Evolutionary conservation across 352 stramenopile species (phyloP).

Genomic region (Phytophthora citricola): DNA sequence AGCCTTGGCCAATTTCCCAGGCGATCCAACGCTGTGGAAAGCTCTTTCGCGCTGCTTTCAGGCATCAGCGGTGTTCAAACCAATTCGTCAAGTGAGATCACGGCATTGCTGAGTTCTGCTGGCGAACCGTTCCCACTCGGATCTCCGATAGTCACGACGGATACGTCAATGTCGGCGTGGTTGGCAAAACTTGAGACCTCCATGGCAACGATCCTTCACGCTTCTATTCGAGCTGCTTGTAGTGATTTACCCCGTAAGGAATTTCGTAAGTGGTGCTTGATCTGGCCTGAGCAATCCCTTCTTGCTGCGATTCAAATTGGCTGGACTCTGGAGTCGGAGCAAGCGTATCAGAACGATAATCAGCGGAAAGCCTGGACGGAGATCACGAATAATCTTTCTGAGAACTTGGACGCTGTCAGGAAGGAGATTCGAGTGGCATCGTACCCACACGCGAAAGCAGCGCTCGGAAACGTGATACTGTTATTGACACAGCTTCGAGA

Average conservation of each 20-base stretch:
- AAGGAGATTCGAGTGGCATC: slow-evolving; percentile 63
- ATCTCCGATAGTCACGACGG: slow-evolving; percentile 51
- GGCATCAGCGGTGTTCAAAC: slow-evolving; percentile 54
- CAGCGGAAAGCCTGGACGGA: slow-evolving; percentile 42
- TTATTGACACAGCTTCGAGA: slow-evolving; percentile 62
- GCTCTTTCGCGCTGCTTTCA: slow-evolving; percentile 63
- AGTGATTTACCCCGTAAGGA: slow-evolving; percentile 76
- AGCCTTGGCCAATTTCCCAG: slow-evolving; percentile 20
- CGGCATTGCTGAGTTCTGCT: slow-evolving; percentile 50
- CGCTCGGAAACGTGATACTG: slow-evolving; percentile 57
- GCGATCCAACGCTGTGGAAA: slow-evolving; percentile 47
- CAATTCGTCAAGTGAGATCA: slow-evolving; percentile 64
- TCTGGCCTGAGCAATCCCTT: slow-evolving; percentile 82
- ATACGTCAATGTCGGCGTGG: slow-evolving; percentile 52
- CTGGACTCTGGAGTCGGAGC: slow-evolving; percentile 72
- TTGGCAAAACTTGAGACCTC: slow-evolving; percentile 66
- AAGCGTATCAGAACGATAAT: slow-evolving; percentile 36
- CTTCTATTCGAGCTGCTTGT: slow-evolving; percentile 63
- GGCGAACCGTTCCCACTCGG: slow-evolving; percentile 70
- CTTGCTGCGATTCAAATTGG: slow-evolving; percentile 54
- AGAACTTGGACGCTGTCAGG: slow-evolving; percentile 44
- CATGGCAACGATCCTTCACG: slow-evolving; percentile 74
- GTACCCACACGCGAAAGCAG: slow-evolving; percentile 36
- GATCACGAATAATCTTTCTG: slow-evolving; percentile 34
- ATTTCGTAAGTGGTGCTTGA: slow-evolving; percentile 83